Base-by-base conservation (phyloP, 208 protist genomes). In the Porcisia hertigi region DNA sequence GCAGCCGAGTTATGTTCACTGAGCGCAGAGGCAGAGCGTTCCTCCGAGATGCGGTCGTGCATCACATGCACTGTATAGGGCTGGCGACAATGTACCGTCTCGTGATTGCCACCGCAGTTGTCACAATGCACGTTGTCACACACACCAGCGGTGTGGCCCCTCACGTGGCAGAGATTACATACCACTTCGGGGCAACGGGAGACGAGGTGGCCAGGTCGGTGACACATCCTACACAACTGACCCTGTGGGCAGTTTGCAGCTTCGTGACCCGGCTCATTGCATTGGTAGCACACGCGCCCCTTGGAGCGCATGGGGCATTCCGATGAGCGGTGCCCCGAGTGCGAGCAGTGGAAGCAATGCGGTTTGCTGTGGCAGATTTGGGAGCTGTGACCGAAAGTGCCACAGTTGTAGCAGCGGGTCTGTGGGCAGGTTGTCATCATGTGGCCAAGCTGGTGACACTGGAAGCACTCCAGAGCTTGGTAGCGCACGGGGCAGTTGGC, bases 371-470 rank as follows among this genome's bases (percentile, higher is more conserved):
- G 86, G 73, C 93, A 97, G 52, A 92, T 78, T 78, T 93, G 89
- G 3, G 90, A 93, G 76, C 88, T 94, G 77, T 97, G 93, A 1
- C 93, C 91, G 72, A 91, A 94, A 62, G 83, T 88, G 70, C 93
- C 93, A 75, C 91, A 97, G 88, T 97, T 97, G 73, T 87, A 97
- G 80, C 93, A 97, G 63, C 91, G 93, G 4, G 91, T 97, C 69
- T 88, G 82, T 3, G 93, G 93, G 77, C 93, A 97, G 34, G 82
- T 91, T 47, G 86, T 88, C 86, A 91, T 91, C 82, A 91, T 84
- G 75, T 97, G 93, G 11, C 93, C 93, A 11, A 78, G 74, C 73
- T 94, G 89, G 69, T 97, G 93, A 76, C 91, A 97, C 78, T 95
- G 91, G 71, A 79, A 93, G 85, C 93, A 97, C 77, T 93, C 89